Evolutionary conservation across 257 asterid species (phyloP), one percentile per base, ranked within the genome.

Genomic region (Henckelia pumila): DNA sequence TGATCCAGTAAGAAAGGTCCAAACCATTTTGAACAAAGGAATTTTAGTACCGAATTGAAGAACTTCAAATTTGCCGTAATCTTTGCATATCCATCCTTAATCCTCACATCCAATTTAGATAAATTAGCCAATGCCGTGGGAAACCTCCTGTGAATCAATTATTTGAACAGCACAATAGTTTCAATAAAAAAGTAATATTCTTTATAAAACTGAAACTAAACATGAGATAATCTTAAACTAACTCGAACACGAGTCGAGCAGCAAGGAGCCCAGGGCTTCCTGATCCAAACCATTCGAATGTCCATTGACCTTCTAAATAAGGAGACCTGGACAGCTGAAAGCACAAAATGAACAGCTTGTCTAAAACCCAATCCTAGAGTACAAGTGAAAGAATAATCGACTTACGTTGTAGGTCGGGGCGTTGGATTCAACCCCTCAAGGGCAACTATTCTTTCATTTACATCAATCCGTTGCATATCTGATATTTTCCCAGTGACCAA

Each of bases 341-440:
- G 55, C 57, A 73, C 56, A 7, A 63, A 73, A 71, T 69, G 66
- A 77, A 63, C 59, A 59, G 64, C 77, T 70, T 26, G 66, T 59
- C 67, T 59, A 72, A 28, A 65, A 20, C 13, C 50, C 55, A 22
- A 28, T 14, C 63, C 33, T 6, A 52, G 0, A 16, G 1, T 64
- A 1, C 17, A 9, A 57, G 55, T 16, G 60, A 55, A 13, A 71
- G 75, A 71, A 71, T 47, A 76, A 75, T 75, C 76, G 76, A 79
- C 82, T 84, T 86, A 93, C 97, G 95, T 88, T 81, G 99, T 85
- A 61, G 97, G 99, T 63, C 95, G 80, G 72, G 96, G 86, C 4
- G 91, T 85, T 5, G 97, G 97, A 76, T 85, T 93, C 81, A 91
- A 88, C 77, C 95, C 82, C 86, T 89, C 95, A 0, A 89, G 91